These are phyloP conservation scores for Croton setiger DNA, from an alignment of 441 rosid species.

Conservation along the genomic window DNA sequence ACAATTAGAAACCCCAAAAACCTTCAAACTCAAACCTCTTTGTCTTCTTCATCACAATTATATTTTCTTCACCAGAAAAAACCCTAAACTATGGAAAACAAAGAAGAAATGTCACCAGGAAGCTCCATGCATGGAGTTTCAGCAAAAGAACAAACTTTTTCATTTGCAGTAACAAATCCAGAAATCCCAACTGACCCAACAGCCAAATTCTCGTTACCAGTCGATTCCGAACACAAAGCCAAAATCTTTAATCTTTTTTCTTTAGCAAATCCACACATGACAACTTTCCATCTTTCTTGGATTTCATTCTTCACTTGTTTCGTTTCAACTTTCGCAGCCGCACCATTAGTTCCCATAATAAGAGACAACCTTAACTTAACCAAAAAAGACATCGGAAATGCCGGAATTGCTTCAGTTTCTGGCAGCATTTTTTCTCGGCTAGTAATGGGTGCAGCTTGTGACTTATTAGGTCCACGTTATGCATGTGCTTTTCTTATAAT, in stretches of 20 bases:
- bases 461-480: constrained; percentile 80
- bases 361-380: constrained; percentile 73
- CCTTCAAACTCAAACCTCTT: not conserved
- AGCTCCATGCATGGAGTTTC: constrained; percentile 82
- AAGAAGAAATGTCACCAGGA: constrained; percentile 36
- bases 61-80: not conserved
- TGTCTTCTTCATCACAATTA: too few relatives aligned
- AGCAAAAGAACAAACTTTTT: constrained; percentile 54
- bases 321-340: constrained; percentile 82
- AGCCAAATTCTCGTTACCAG: constrained; percentile 59
- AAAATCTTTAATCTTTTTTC: constrained; percentile 61
- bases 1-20: not conserved
- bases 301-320: constrained; percentile 81
- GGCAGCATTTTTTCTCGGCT: constrained; percentile 89
- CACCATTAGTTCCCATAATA: constrained; percentile 82
- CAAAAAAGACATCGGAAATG: constrained; percentile 67
- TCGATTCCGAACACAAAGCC: constrained; percentile 77
- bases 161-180: constrained; percentile 52
- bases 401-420: constrained; percentile 91
- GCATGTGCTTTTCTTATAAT: constrained; percentile 76
- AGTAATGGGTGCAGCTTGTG: constrained; percentile 79
- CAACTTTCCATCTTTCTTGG: constrained; percentile 84
- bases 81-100: not conserved
- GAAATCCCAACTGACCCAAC: constrained; percentile 46
- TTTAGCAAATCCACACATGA: constrained; percentile 72